Percentiles rank a stretch among this genome's conserved stretches.
Evolutionary conservation across 805 yeast genomes (phyloP).

Genomic region (Cyberlindnera mrakii): DNA sequence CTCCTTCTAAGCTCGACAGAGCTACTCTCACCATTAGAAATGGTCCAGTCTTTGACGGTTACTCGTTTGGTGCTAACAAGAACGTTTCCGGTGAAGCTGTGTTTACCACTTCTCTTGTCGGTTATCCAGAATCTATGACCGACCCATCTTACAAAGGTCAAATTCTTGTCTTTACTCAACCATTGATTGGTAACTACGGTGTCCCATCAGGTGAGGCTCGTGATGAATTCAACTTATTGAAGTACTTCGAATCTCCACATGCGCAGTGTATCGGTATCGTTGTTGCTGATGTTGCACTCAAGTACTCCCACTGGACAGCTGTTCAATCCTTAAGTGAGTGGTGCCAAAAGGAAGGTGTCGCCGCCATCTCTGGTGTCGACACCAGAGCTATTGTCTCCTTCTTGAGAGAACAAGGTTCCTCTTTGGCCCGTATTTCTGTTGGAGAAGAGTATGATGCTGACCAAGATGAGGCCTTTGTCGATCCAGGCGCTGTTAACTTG

Average conservation of each 20-base stretch:
- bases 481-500: constrained; percentile 84
- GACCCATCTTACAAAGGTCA: constrained; percentile 98
- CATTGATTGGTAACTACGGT: constrained; percentile 96
- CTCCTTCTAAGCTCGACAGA: constrained; percentile 44
- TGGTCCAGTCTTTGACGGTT: constrained; percentile 91
- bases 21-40: constrained; percentile 88
- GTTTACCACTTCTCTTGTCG: constrained; percentile 95
- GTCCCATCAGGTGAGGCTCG: constrained; percentile 81
- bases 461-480: constrained; percentile 83
- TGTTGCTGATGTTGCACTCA: constrained; percentile 90
- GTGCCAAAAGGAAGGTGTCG: constrained; percentile 95
- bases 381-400: constrained; percentile 91
- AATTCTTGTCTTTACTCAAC: constrained; percentile 94
- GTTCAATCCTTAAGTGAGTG: constrained; percentile 91
- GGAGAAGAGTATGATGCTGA: constrained; percentile 91
- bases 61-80: constrained; percentile 92
- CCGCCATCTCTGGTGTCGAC: constrained; percentile 95
- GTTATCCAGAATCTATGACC: constrained; percentile 98
- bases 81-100: constrained; percentile 96
- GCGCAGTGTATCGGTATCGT: constrained; percentile 95
- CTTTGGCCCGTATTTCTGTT: constrained; percentile 81
- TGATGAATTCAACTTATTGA: constrained; percentile 80
- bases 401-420: constrained; percentile 94
- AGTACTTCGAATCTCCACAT: constrained; percentile 86
- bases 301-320: constrained; percentile 99